Evolutionary conservation across 169 alveolate species (phyloP).

Genomic region (Cryptosporidium meleagridis): DNA sequence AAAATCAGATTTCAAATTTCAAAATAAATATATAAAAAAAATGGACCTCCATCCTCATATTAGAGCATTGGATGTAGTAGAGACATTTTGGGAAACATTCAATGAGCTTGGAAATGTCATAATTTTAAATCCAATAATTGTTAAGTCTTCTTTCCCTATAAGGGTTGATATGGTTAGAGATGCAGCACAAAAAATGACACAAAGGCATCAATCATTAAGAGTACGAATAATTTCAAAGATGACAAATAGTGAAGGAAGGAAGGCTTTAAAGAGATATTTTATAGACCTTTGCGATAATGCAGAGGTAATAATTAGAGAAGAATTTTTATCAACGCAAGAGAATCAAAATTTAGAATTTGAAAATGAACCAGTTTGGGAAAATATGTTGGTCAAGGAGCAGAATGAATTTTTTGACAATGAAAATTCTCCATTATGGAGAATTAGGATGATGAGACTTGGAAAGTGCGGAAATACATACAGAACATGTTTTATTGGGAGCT

Average conservation of each 20-base stretch:
- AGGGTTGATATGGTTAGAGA: constrained; percentile 73
- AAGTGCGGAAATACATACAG: constrained; percentile 34
- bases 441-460: constrained; percentile 47
- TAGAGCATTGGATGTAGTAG: constrained; percentile 70
- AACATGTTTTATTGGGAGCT: constrained; percentile 78
- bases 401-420: constrained; percentile 63
- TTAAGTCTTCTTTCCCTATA: constrained; percentile 77
- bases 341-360: not conserved
- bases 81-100: constrained; percentile 72
- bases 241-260: constrained; percentile 18
- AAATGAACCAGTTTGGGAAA: constrained; percentile 65
- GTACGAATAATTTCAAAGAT: constrained; percentile 57
- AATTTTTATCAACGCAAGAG: not conserved
- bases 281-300: constrained; percentile 37
- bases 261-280: constrained; percentile 38
- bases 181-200: constrained; percentile 76
- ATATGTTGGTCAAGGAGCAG: constrained; percentile 35
- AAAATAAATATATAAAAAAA: not conserved
- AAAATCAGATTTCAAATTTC: not conserved
- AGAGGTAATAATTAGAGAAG: constrained; percentile 54
- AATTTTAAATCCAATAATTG: constrained; percentile 77
- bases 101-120: constrained; percentile 75
- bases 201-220: constrained; percentile 77
- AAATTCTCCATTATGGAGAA: constrained; percentile 70
- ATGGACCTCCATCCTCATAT: constrained; percentile 20